These are phyloP conservation scores for Suillus tomentosus DNA, from an alignment of 768 basidiomycete genomes.

Conservation along the genomic window DNA sequence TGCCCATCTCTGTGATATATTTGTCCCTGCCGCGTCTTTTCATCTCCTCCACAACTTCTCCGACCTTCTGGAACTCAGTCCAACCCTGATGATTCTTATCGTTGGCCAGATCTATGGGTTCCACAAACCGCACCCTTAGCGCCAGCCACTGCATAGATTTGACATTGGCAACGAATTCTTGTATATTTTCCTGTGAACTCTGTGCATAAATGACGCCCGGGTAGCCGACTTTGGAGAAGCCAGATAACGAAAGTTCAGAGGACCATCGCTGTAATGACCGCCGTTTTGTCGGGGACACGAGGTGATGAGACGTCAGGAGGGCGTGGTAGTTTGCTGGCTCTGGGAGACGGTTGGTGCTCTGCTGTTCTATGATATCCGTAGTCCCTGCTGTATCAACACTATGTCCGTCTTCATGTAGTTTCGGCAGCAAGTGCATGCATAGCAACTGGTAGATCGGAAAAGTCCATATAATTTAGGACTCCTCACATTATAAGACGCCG, in stretches of 20 bases:
- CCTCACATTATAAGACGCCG: neutral
- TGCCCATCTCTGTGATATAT: conserved; percentile 64
- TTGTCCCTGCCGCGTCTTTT: conserved; percentile 53
- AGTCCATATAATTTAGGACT: conserved; percentile 34
- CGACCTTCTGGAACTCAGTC: conserved; percentile 69
- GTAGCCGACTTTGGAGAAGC: conserved; percentile 76
- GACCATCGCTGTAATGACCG: conserved; percentile 59
- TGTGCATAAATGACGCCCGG: conserved; percentile 78
- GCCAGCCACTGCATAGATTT: conserved; percentile 83
- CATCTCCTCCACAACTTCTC: conserved; percentile 72
- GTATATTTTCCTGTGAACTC: conserved; percentile 51
- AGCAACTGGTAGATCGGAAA: conserved; percentile 64
- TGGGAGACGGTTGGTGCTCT: neutral
- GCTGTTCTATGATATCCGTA: neutral
- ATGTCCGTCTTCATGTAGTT: conserved; percentile 45
- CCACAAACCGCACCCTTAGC: conserved; percentile 60
- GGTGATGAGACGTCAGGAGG: conserved; percentile 74
- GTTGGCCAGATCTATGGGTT: conserved; percentile 37
- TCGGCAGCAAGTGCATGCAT: conserved; percentile 56
- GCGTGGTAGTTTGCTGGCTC: conserved; percentile 46
- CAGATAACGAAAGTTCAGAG: conserved; percentile 51
- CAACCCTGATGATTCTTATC: conserved; percentile 34
- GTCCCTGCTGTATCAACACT: neutral
- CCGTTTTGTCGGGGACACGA: conserved; percentile 64
- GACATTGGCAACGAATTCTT: conserved; percentile 66